Evolutionary conservation across 148 eudicot species (phyloP).

Genomic region (Rhododendron henanense): DNA sequence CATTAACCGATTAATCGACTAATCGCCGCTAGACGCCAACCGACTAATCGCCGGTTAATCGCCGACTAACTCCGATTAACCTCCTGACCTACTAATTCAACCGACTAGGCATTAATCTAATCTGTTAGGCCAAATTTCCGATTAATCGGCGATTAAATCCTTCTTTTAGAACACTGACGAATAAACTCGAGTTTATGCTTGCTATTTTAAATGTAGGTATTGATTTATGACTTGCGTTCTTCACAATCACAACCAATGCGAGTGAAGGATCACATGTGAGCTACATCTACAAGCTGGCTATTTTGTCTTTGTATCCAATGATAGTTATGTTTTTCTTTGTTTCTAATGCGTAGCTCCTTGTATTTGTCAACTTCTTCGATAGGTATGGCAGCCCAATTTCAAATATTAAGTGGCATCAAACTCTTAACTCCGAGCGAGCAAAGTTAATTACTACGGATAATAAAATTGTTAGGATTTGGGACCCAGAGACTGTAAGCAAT

Average conservation of each 20-base stretch:
- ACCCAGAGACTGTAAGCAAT: slow-evolving; percentile 74
- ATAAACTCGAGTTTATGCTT: background rate
- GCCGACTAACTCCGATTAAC: too few species aligned
- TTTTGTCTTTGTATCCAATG: background rate
- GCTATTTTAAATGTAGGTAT: slow-evolving; percentile 46
- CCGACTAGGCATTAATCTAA: too few species aligned
- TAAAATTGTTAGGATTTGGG: slow-evolving; percentile 89
- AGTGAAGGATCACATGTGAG: slow-evolving; percentile 95
- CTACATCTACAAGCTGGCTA: slow-evolving; percentile 12
- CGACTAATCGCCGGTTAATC: too few species aligned
- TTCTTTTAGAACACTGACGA: too few species aligned
- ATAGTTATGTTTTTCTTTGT: background rate
- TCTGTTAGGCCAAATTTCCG: too few species aligned
- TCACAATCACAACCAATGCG: slow-evolving; percentile 53
- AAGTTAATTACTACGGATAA: slow-evolving; percentile 73
- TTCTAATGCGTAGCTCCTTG: background rate
- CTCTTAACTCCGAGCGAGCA: slow-evolving; percentile 58
- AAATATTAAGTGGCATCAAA: slow-evolving; percentile 84
- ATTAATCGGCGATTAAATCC: too few species aligned
- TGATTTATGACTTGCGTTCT: slow-evolving; percentile 88
- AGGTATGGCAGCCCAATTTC: slow-evolving; percentile 92
- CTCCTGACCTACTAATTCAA: too few species aligned
- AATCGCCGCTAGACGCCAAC: too few species aligned
- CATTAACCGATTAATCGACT: too few species aligned
- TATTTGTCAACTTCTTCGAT: background rate